Percentiles rank a stretch among this genome's conserved stretches.
phyloP scores from a whole-genome alignment of 768 basidiomycete genomes.

The Boletus huronensis region DNA sequence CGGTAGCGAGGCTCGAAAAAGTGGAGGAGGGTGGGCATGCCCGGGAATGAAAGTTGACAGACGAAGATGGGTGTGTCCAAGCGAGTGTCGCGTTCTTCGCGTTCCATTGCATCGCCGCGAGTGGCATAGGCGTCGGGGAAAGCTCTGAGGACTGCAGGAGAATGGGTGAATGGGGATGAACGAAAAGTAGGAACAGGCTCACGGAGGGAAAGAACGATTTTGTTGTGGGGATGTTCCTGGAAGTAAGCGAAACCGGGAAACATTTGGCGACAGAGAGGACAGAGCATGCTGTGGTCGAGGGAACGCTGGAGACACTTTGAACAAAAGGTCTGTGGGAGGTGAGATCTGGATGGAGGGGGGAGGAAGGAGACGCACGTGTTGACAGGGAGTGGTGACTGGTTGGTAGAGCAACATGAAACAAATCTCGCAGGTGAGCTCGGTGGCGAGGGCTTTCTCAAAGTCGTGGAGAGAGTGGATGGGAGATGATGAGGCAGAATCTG shows the following conservation, averaged over 20 bases:
- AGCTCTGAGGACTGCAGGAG: constrained; percentile 54
- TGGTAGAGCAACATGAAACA: constrained; percentile 82
- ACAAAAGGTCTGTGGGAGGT: constrained; percentile 74
- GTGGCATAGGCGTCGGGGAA: constrained; percentile 67
- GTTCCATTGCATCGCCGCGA: constrained; percentile 59
- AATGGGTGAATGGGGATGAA: constrained; percentile 5
- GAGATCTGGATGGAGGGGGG: constrained; percentile 6
- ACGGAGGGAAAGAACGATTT: constrained; percentile 69
- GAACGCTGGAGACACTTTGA: constrained; percentile 84
- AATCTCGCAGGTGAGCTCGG: constrained; percentile 86
- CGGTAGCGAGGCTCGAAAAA: constrained; percentile 95
- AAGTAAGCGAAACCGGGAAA: constrained; percentile 77
- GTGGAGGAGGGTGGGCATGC: constrained; percentile 84
- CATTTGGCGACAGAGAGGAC: constrained; percentile 82
- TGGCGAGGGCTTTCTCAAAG: constrained; percentile 58
- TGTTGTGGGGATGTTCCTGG: constrained; percentile 76
- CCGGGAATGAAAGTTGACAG: constrained; percentile 86
- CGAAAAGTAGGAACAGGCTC: constrained; percentile 21
- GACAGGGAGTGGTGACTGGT: constrained; percentile 91
- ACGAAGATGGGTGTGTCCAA: constrained; percentile 91
- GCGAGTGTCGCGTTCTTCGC: constrained; percentile 73
- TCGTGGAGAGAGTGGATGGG: constrained; percentile 28
- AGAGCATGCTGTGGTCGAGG: constrained; percentile 77
- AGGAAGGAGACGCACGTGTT: constrained; percentile 63
- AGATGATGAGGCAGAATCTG: constrained; percentile 28